phyloP scores from a whole-genome alignment of 176 grass and related monocot species.

The Oryza longistaminata region DNA sequence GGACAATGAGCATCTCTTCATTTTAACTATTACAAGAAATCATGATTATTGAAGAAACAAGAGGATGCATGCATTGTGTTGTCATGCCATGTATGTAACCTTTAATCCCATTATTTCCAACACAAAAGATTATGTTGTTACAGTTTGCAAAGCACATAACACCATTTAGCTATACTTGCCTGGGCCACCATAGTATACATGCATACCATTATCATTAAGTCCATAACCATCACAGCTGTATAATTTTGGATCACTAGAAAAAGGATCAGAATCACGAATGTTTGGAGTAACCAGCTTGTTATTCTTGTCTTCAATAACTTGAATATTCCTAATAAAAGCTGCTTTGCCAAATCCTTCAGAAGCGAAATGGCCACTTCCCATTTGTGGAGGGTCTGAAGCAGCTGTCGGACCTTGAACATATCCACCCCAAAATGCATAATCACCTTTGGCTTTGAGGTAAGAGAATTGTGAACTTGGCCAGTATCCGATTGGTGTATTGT shows the following conservation, averaged over 20 bases:
- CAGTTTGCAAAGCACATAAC: no score
- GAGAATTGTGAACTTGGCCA: conserved; percentile 28
- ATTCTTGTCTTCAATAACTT: neutral
- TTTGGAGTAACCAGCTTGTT: neutral
- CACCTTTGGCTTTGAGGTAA: neutral
- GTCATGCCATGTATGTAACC: no score
- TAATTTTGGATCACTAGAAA: neutral
- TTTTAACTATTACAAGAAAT: no score
- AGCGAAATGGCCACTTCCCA: conserved; percentile 42
- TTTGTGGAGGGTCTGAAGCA: neutral
- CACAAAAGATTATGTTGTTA: no score
- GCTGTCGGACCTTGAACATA: neutral
- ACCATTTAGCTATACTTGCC: neutral
- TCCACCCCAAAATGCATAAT: conserved; percentile 9
- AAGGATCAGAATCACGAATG: neutral
- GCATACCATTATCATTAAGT: neutral
- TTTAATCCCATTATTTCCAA: no score
- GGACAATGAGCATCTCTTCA: no score
- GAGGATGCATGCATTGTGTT: no score
- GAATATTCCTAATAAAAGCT: neutral
- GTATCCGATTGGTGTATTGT: conserved; percentile 14
- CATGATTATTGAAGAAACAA: no score
- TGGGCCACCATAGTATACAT: conserved; percentile 37
- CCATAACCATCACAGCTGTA: neutral
- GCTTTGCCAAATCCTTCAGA: conserved; percentile 26